Percentiles rank a stretch among this genome's conserved stretches.
Evolutionary conservation across 345 rosid genomes (phyloP).

Genomic region (Physaria fendleri): DNA sequence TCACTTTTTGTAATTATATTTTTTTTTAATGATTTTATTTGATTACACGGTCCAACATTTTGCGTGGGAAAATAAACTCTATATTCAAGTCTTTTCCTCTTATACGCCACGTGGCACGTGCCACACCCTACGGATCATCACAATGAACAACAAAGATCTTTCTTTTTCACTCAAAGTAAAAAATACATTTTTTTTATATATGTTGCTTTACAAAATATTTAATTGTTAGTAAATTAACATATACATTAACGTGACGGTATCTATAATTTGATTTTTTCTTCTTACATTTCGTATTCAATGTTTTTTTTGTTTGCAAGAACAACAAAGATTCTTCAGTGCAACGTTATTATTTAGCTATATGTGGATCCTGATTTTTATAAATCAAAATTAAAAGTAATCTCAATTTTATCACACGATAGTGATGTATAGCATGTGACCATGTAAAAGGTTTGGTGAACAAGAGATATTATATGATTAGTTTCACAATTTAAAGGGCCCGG

Average conservation of each 20-base stretch:
- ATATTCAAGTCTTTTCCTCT: background rate
- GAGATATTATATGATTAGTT: too few species aligned
- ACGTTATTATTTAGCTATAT: too few species aligned
- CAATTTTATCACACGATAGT: too few species aligned
- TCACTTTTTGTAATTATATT: slow-evolving; percentile 14
- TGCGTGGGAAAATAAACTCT: slow-evolving; percentile 29
- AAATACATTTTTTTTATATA: background rate
- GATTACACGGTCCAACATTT: slow-evolving; percentile 12
- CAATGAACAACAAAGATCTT: background rate
- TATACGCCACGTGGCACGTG: slow-evolving; percentile 31
- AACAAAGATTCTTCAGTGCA: too few species aligned
- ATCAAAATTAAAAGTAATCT: too few species aligned
- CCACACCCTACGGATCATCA: background rate
- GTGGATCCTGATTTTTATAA: too few species aligned
- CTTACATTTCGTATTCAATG: slow-evolving; percentile 4
- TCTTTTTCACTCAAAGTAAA: background rate
- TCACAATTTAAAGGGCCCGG: too few species aligned
- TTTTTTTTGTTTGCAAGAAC: background rate
- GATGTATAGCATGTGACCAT: too few species aligned
- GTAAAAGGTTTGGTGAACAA: too few species aligned
- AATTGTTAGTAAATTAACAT: background rate
- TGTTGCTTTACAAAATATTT: slow-evolving; percentile 1
- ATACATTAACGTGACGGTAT: slow-evolving; percentile 7
- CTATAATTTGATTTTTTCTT: background rate
- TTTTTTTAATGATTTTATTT: background rate